Percentiles rank a stretch among this genome's conserved stretches.
Evolutionary conservation across 495 filamentous ascomycete genomes (phyloP).

Genomic region (Platismatia glauca): DNA sequence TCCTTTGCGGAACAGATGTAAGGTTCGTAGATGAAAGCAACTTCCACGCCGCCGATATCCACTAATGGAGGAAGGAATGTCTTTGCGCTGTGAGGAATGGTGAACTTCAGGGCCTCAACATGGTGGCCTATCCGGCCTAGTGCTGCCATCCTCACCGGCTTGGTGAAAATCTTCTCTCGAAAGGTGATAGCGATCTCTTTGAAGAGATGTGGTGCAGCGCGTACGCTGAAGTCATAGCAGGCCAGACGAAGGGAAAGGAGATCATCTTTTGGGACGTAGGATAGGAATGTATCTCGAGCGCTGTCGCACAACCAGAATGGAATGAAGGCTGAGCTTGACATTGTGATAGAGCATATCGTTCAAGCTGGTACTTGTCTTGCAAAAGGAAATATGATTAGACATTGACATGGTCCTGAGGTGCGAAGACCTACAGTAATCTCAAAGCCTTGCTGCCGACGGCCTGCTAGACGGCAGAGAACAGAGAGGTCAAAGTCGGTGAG

Average conservation of each 20-base stretch:
- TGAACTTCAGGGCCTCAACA: conserved; percentile 60
- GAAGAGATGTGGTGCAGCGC: conserved; percentile 43
- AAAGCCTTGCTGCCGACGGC: conserved; percentile 8
- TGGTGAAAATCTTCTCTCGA: conserved; percentile 59
- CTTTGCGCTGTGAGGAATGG: conserved; percentile 55
- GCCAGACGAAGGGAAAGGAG: conserved; percentile 41
- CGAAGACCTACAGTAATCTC: conserved; percentile 5
- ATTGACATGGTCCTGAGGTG: conserved; percentile 7
- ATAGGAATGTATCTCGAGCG: conserved; percentile 37
- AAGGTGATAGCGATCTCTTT: conserved; percentile 45
- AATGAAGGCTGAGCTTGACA: conserved; percentile 34
- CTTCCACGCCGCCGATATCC: conserved; percentile 60
- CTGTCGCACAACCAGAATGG: conserved; percentile 42
- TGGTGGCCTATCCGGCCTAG: conserved; percentile 63
- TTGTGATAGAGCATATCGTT: conserved; percentile 19
- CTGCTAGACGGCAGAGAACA: conserved; percentile 1
- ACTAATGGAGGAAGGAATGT: conserved; percentile 71
- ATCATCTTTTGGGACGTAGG: conserved; percentile 33
- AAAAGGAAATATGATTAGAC: conserved; percentile 5
- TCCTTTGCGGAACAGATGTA: conserved; percentile 40
- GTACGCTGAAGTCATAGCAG: conserved; percentile 42
- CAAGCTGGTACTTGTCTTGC: conserved; percentile 2
- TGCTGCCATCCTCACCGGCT: conserved; percentile 55
- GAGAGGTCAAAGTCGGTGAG: not conserved
- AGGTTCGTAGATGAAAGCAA: conserved; percentile 65